phyloP scores from a whole-genome alignment of 2,329 filamentous ascomycete genomes.

The Verticillium tricorpus region DNA sequence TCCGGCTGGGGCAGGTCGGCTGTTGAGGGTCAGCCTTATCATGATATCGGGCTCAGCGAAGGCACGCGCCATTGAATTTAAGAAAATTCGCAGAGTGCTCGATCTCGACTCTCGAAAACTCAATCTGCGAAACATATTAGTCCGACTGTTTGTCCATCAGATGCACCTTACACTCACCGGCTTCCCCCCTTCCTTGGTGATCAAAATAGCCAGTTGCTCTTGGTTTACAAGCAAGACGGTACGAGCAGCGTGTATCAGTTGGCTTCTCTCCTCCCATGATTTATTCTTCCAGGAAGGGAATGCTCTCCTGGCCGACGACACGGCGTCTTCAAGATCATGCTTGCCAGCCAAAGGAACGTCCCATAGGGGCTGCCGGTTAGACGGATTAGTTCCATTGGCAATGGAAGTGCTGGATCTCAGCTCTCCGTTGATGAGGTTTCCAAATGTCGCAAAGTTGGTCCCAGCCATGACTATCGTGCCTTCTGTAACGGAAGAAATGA shows the following conservation, averaged over 20 bases:
- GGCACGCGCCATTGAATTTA: background rate
- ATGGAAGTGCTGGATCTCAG: conserved; percentile 19
- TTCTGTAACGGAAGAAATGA: background rate
- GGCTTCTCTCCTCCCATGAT: conserved; percentile 17
- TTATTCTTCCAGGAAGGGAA: conserved; percentile 25
- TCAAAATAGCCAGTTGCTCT: conserved; percentile 16
- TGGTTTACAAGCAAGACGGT: conserved; percentile 20
- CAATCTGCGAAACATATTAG: background rate
- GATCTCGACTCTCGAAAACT: conserved; percentile 8
- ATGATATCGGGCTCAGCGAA: background rate
- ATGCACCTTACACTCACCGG: conserved; percentile 8
- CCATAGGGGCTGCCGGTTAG: conserved; percentile 21
- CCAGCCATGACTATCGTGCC: background rate
- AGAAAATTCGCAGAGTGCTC: background rate
- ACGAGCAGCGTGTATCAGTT: conserved; percentile 16
- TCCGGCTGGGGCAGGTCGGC: background rate
- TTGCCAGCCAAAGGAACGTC: conserved; percentile 21
- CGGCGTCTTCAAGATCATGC: conserved; percentile 25
- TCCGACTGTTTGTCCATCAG: background rate
- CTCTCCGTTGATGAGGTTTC: conserved; percentile 19
- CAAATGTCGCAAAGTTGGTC: background rate
- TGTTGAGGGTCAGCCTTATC: background rate
- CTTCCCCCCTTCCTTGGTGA: conserved; percentile 23
- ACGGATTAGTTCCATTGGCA: conserved; percentile 21
- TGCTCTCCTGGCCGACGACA: conserved; percentile 19